Conservation (phyloP, 1,284 basidiomycete genomes). For the Sanghuangporus baumii region DNA sequence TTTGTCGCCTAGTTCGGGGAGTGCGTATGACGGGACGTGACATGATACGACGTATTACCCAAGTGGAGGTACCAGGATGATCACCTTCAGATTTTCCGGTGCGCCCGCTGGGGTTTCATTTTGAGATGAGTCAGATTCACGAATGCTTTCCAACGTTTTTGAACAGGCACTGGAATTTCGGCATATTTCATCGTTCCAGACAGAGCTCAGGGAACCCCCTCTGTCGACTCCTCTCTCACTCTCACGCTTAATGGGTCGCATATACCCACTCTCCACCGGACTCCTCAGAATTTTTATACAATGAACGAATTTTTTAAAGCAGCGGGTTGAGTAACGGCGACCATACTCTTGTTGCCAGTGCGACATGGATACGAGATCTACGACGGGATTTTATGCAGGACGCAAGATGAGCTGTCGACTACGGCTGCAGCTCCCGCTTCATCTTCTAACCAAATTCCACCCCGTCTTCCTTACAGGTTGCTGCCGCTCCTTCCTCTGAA, state of each 20-base stretch:
- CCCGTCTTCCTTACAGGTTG: too few relatives aligned
- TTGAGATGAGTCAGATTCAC: neutral
- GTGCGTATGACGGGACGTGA: slow-evolving; percentile 2
- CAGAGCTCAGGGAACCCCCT: neutral
- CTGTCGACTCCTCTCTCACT: slow-evolving; percentile 2
- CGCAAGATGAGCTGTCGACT: neutral
- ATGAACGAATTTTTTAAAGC: slow-evolving; percentile 2
- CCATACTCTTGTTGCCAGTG: slow-evolving; percentile 2
- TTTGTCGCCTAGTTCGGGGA: neutral
- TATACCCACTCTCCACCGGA: slow-evolving; percentile 4
- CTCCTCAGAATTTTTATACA: slow-evolving; percentile 8
- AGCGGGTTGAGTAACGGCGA: neutral
- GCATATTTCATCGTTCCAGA: slow-evolving; percentile 12
- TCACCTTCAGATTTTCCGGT: slow-evolving; percentile 9
- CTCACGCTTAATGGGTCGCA: slow-evolving; percentile 11
- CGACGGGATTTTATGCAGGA: neutral
- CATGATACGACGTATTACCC: slow-evolving; percentile 12
- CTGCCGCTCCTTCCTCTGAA: too few relatives aligned
- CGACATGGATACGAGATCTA: neutral
- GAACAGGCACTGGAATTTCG: slow-evolving; percentile 5
- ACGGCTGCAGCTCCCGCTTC: neutral
- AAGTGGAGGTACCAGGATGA: neutral
- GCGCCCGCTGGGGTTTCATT: neutral
- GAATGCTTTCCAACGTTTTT: neutral
- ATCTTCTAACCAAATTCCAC: neutral